Percentiles rank a stretch among this genome's conserved stretches.
These are phyloP conservation scores for Eucalyptus curtisii DNA, from an alignment of 345 rosid genomes.

Conservation along the genomic window DNA sequence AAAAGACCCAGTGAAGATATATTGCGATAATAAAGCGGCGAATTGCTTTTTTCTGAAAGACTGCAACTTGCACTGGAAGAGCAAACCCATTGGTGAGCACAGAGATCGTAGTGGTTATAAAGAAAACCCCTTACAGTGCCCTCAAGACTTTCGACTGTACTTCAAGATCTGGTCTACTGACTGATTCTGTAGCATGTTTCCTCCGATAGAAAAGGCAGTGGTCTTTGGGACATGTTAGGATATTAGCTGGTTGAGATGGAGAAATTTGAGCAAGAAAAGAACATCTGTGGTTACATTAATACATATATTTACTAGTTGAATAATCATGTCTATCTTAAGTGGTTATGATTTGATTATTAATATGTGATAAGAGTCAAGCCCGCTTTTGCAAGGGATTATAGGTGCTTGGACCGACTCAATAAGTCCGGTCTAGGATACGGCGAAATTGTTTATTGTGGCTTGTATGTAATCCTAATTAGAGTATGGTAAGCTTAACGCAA, in stretches of 20 bases:
- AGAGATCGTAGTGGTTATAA: too few species aligned
- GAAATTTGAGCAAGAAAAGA: neutral
- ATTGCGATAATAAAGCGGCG: too few species aligned
- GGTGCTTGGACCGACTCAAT: neutral
- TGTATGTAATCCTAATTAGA: neutral
- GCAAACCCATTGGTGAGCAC: too few species aligned
- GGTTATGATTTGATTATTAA: neutral
- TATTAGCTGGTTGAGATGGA: neutral
- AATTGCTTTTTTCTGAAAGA: too few species aligned
- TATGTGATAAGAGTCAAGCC: neutral
- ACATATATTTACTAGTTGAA: neutral
- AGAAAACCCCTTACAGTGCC: neutral
- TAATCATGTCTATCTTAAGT: neutral
- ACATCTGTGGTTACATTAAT: neutral
- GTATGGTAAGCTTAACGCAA: neutral
- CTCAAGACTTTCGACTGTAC: neutral
- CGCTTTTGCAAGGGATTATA: neutral
- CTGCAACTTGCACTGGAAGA: too few species aligned
- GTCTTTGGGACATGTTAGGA: neutral
- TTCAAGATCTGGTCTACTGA: neutral
- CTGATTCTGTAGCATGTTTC: neutral
- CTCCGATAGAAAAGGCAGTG: neutral
- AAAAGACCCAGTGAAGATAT: neutral
- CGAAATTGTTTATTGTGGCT: neutral
- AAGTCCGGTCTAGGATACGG: neutral